Evolutionary conservation across 139 green algal genomes (phyloP).

Genomic region (Nannochloris sp.): DNA sequence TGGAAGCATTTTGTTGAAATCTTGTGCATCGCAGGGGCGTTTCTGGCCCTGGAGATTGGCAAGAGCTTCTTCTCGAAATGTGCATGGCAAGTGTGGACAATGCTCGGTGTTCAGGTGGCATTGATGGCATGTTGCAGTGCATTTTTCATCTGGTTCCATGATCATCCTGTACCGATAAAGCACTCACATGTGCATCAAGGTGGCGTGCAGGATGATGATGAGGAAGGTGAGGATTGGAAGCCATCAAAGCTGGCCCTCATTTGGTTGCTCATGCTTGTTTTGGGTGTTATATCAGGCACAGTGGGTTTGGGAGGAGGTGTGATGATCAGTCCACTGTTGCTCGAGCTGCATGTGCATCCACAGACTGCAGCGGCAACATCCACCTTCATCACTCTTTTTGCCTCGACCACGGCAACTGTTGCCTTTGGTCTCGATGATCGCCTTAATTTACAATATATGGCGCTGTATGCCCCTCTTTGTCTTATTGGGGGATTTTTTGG

Average conservation of each 20-base stretch:
- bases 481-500: conserved; percentile 5
- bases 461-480: conserved; percentile 6
- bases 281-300: conserved; percentile 7
- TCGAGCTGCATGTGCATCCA: conserved; percentile 4
- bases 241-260: background rate
- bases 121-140: background rate
- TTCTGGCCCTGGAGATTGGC: conserved; percentile 10
- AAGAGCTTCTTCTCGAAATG: conserved; percentile 12
- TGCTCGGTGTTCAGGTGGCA: conserved; percentile 10
- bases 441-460: conserved; percentile 10
- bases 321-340: conserved; percentile 2
- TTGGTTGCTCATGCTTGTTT: background rate
- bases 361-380: conserved; percentile 7
- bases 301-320: conserved; percentile 11
- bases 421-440: conserved; percentile 7
- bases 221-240: background rate
- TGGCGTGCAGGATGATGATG: background rate
- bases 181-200: background rate
- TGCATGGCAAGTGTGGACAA: conserved; percentile 8
- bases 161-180: background rate
- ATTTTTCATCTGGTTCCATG: background rate
- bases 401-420: background rate
- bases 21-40: background rate
- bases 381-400: conserved; percentile 8
- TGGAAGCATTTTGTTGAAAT: conserved; percentile 7